These are phyloP conservation scores for Iris macrosiphon DNA, from an alignment of 106 monocot genomes.

Conservation along the genomic window DNA sequence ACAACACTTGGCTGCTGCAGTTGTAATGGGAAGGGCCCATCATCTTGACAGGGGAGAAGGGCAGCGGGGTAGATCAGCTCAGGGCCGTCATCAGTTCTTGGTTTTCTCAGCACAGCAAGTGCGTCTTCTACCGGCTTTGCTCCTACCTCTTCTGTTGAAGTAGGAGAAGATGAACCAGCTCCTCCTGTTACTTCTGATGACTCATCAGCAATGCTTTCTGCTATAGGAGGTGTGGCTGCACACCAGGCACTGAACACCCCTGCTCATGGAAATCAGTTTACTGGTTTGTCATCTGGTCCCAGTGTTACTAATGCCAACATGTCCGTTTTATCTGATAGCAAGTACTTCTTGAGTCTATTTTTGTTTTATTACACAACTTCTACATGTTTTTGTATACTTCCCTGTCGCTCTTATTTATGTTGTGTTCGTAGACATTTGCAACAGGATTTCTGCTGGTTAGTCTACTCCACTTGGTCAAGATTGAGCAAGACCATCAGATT, in stretches of 20 bases:
- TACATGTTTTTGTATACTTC: not conserved
- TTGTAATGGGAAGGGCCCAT: constrained; percentile 55
- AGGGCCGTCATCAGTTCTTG: constrained; percentile 53
- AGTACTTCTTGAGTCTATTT: constrained; percentile 12
- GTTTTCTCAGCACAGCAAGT: constrained; percentile 45
- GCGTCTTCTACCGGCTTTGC: no score
- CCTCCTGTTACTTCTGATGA: constrained; percentile 6
- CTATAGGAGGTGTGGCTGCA: constrained; percentile 18
- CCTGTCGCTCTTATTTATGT: not conserved
- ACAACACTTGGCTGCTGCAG: constrained; percentile 69
- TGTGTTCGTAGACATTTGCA: not conserved
- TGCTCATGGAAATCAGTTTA: constrained; percentile 18
- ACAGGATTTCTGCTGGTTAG: constrained; percentile 41
- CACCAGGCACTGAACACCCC: not conserved
- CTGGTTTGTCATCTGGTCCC: constrained; percentile 2
- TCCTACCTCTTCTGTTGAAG: constrained; percentile 26
- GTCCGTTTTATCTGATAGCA: constrained; percentile 15
- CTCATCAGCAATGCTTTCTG: constrained; percentile 12
- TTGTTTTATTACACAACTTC: no score
- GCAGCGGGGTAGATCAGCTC: constrained; percentile 38
- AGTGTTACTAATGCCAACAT: constrained; percentile 7
- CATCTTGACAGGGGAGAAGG: constrained; percentile 54
- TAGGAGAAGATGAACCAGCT: constrained; percentile 20
- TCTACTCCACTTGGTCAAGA: constrained; percentile 47
- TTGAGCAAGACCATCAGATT: constrained; percentile 65